These are phyloP conservation scores for Ophiocordyceps sinensis DNA, from an alignment of 2,329 filamentous ascomycete genomes.

Conservation along the genomic window DNA sequence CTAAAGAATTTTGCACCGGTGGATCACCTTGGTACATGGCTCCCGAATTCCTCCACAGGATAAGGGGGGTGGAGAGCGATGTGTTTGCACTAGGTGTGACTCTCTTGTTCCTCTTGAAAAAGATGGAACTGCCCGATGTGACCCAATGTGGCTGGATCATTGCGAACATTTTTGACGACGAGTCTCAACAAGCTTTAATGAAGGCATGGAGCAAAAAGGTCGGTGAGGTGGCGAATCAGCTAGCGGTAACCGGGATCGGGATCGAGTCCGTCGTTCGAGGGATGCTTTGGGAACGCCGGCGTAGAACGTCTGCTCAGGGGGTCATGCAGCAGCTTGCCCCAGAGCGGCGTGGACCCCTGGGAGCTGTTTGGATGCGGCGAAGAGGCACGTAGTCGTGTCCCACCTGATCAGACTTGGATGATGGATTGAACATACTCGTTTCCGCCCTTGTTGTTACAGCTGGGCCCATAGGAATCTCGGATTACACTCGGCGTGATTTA, in stretches of 20 bases:
- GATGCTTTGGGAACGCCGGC: no score
- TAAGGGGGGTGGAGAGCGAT: not conserved
- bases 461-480: no score
- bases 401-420: no score
- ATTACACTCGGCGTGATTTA: no score
- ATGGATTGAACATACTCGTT: no score
- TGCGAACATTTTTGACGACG: not conserved
- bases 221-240: not conserved
- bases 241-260: not conserved
- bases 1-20: no score
- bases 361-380: no score
- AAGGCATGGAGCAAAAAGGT: not conserved
- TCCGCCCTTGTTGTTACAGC: no score
- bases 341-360: no score
- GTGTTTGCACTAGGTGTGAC: slow-evolving; percentile 1
- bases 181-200: not conserved
- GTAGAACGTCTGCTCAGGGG: not conserved
- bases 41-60: not conserved
- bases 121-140: not conserved
- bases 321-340: not conserved
- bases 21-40: slow-evolving; percentile 1
- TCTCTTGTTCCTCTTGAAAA: not conserved
- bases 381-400: no score
- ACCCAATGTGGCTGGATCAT: not conserved
- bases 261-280: not conserved